These are phyloP conservation scores for Sporisorium iseilematis-ciliati DNA, from an alignment of 1,284 basidiomycete genomes.

Conservation along the genomic window DNA sequence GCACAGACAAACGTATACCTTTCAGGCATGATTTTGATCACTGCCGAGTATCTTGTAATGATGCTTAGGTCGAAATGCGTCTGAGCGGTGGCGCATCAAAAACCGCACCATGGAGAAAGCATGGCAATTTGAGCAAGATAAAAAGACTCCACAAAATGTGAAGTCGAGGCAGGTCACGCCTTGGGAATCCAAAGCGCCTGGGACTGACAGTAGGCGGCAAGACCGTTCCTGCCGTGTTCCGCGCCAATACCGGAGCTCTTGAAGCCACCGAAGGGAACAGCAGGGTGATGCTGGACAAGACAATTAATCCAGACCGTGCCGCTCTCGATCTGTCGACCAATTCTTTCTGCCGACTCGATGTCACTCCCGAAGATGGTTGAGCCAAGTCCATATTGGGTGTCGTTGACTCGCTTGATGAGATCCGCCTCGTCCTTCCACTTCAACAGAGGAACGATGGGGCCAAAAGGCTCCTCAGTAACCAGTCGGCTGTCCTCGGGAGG, in stretches of 20 bases:
- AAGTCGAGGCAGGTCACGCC: neutral
- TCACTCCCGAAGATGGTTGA: conserved; percentile 37
- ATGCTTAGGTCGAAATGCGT: no score
- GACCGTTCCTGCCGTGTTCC: conserved; percentile 26
- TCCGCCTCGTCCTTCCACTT: conserved; percentile 53
- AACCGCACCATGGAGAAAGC: no score
- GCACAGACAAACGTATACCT: no score
- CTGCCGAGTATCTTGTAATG: no score
- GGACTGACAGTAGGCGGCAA: conserved; percentile 24
- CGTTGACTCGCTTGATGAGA: conserved; percentile 46
- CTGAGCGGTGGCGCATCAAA: no score
- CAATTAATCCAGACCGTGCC: conserved; percentile 39
- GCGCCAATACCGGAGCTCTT: conserved; percentile 43
- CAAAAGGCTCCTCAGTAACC: conserved; percentile 53
- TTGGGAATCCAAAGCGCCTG: conserved; percentile 30
- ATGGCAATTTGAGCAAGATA: no score
- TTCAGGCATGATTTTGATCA: no score
- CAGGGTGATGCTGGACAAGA: conserved; percentile 18
- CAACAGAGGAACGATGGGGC: conserved; percentile 51
- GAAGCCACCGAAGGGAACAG: conserved; percentile 43
- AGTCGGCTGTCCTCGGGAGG: conserved; percentile 47
- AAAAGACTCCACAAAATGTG: no score
- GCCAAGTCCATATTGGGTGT: conserved; percentile 46
- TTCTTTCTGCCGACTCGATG: conserved; percentile 22
- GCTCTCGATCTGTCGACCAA: conserved; percentile 42